Conservation (phyloP, 352 stramenopile species). For the Globisporangium sylvaticum region DNA sequence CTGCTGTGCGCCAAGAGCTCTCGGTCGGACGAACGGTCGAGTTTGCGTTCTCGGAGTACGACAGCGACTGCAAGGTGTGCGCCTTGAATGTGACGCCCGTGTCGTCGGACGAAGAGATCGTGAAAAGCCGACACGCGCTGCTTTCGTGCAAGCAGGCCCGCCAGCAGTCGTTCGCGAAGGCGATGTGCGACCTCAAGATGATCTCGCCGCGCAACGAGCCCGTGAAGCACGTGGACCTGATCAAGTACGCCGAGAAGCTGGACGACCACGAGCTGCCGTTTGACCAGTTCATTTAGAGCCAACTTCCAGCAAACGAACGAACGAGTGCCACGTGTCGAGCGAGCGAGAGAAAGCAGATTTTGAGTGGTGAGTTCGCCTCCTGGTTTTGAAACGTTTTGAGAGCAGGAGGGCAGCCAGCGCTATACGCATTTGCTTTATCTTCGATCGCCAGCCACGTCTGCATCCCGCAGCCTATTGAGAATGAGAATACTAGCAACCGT, state of each 20-base stretch:
- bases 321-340: neutral
- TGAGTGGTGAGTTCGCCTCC: neutral
- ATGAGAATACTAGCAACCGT: neutral
- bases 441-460: neutral
- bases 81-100: constrained; percentile 63
- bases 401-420: neutral
- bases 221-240: constrained; percentile 76
- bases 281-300: constrained; percentile 55
- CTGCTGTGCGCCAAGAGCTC: constrained; percentile 41
- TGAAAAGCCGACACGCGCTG: constrained; percentile 64
- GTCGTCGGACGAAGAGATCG: constrained; percentile 52
- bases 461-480: neutral
- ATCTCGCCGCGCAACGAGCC: constrained; percentile 75
- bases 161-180: constrained; percentile 66
- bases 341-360: neutral
- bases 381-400: neutral
- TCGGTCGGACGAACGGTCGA: constrained; percentile 65
- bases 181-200: constrained; percentile 74
- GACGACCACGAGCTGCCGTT: constrained; percentile 57
- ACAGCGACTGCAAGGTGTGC: constrained; percentile 25
- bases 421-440: neutral
- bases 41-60: constrained; percentile 44
- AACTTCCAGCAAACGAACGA: neutral
- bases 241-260: constrained; percentile 82
- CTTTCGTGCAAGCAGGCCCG: constrained; percentile 72